Base-by-base conservation (phyloP, 805 yeast genomes). In the Candida michaelii region DNA sequence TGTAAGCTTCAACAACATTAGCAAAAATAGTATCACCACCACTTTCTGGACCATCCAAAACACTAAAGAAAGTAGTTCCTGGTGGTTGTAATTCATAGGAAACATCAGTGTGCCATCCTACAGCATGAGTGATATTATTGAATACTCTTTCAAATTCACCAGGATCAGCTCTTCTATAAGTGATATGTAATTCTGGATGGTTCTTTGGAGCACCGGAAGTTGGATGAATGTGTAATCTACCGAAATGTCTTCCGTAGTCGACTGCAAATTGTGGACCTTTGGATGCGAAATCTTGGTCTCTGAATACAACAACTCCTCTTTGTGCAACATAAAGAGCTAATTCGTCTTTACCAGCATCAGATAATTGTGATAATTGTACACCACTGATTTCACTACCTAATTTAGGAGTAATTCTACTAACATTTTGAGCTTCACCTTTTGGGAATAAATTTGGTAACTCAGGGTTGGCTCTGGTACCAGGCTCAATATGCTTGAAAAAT, bases 1-100 rank as follows among this genome's bases (percentile, higher is more conserved):
- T 76, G 61, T 82, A 85, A 9, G 88, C 89, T 58, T 83, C 89
- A 27, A 71, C 69, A 19, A 80, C 71, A 55, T 83, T 87, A n/a
- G 86, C 77, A 56, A 83, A 85, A 36, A 83, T 66, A n/a, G 88
- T 85, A 59, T 85, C 93, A 47, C 93, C 93, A 41, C 91, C 89
- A 31, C 79, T 60, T 16, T 74, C 78, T 13, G 71, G 74, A 8
- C 69, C 73, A 43, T 83, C 85, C 36, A 83, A 65, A 43, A 82
- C 79, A 14, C 79, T 70, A 54, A 85, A 80, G 47, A 82, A 75
- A 0, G 95, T 85, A 43, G 76, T 68, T 12, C 85, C 85, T 11
- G 90, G 85, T 6, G 89, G 84, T 59, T 82, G 87, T 44, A 72
- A 71, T 59, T 84, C 90, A 58, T 82, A 85, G 24, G 87, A 76